Conservation (phyloP, 169 alveolate species). For the Babesia bovis region DNA sequence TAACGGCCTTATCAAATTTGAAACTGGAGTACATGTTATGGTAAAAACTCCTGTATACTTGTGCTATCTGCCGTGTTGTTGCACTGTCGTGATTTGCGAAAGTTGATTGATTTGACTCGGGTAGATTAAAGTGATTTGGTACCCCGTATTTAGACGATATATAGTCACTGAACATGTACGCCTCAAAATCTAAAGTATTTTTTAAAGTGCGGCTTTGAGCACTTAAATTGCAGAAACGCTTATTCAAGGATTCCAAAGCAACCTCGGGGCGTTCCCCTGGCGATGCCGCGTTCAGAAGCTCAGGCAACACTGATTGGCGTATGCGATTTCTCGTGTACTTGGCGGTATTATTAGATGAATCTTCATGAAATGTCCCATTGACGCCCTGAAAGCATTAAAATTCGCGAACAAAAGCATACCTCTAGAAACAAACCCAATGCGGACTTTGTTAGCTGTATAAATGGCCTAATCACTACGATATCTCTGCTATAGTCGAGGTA, state of each 20-base stretch:
- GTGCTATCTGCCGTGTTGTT: background rate
- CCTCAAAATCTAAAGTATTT: conserved; percentile 19
- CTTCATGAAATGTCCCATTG: conserved; percentile 42
- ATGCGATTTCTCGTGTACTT: conserved; percentile 47
- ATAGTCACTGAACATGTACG: conserved; percentile 45
- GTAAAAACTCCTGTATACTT: conserved; percentile 1
- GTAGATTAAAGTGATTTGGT: background rate
- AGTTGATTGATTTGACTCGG: background rate
- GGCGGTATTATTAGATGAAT: conserved; percentile 24
- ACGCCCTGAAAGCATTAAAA: conserved; percentile 6
- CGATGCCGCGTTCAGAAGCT: conserved; percentile 11
- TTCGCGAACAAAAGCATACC: background rate
- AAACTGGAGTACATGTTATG: background rate
- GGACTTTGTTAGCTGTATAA: conserved; percentile 18
- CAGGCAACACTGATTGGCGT: conserved; percentile 37
- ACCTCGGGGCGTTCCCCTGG: background rate
- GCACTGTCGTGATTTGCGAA: background rate
- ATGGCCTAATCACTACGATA: conserved; percentile 48
- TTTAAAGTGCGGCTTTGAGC: conserved; percentile 17
- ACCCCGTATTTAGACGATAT: conserved; percentile 35
- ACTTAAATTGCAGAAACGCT: conserved; percentile 16
- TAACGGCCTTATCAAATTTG: too few species aligned
- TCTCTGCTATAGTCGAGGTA: conserved; percentile 41
- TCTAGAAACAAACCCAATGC: conserved; percentile 30
- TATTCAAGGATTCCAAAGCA: background rate